Percentiles rank a stretch among this genome's conserved stretches.
Evolutionary conservation across 257 asterid species (phyloP).

Genomic region (Rubia yunnanensis): DNA sequence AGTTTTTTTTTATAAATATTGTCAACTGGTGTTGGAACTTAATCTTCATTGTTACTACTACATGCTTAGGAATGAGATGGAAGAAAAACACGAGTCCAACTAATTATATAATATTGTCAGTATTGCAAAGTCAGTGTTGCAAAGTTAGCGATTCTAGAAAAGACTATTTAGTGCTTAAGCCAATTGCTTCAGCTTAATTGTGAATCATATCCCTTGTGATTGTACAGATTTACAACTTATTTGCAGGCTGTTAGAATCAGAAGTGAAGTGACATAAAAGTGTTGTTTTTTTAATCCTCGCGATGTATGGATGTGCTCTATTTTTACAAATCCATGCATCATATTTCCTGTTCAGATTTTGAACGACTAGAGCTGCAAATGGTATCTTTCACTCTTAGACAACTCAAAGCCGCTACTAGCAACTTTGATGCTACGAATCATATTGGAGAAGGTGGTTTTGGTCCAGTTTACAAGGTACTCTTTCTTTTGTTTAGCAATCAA

Average conservation of each 20-base stretch:
- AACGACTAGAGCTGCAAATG: slow-evolving; percentile 56
- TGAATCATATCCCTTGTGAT: neutral
- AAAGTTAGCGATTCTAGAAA: neutral
- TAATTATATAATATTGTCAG: neutral
- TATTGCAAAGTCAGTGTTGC: neutral
- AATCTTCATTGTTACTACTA: neutral
- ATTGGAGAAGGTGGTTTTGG: slow-evolving; percentile 98
- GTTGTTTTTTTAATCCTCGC: neutral
- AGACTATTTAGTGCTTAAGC: neutral
- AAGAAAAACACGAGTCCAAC: neutral
- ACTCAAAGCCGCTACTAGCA: slow-evolving; percentile 72
- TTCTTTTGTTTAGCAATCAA: neutral
- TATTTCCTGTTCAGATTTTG: slow-evolving; percentile 41
- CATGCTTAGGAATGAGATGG: neutral
- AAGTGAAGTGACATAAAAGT: neutral
- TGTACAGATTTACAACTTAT: neutral
- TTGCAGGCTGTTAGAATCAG: neutral
- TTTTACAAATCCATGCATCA: neutral
- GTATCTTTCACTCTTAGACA: slow-evolving; percentile 61
- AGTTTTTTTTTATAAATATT: neutral
- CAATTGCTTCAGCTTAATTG: neutral
- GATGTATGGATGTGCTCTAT: neutral
- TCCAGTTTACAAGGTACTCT: slow-evolving; percentile 70
- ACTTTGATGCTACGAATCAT: slow-evolving; percentile 62
- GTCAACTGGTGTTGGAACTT: neutral